Percentiles rank a stretch among this genome's conserved stretches.
These are phyloP conservation scores for Nitzschia putrida DNA, from an alignment of 108 stramenopile species.

Conservation along the genomic window DNA sequence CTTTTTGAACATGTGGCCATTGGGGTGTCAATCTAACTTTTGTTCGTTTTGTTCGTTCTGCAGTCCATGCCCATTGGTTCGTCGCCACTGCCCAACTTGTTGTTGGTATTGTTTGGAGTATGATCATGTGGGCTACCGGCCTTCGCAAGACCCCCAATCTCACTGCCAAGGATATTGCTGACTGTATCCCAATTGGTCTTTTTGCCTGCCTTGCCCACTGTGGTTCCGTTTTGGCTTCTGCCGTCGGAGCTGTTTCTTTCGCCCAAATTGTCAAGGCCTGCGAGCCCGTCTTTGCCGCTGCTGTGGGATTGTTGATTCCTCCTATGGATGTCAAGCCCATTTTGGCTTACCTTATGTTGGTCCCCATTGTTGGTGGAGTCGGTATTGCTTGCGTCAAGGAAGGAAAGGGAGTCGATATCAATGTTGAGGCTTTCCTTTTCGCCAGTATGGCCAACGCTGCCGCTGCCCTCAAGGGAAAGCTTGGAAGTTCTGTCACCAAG, in stretches of 20 bases:
- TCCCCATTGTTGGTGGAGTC: conserved; percentile 94
- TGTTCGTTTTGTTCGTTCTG: not conserved
- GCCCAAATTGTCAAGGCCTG: conserved; percentile 97
- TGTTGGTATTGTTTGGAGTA: conserved; percentile 72
- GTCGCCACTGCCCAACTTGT: conserved; percentile 76
- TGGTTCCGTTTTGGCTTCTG: conserved; percentile 86
- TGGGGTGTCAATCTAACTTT: not conserved
- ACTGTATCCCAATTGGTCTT: conserved; percentile 82
- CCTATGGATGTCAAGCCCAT: conserved; percentile 82
- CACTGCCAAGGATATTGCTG: conserved; percentile 63
- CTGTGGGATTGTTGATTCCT: conserved; percentile 82
- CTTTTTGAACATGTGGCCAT: not conserved
- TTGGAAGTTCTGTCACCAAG: conserved; percentile 89
- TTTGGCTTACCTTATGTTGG: conserved; percentile 84
- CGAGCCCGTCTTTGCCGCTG: conserved; percentile 94
- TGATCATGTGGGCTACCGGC: conserved; percentile 76
- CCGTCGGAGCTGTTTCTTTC: conserved; percentile 94
- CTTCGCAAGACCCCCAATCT: conserved; percentile 81
- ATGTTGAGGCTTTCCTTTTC: conserved; percentile 83
- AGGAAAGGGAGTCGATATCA: conserved; percentile 90
- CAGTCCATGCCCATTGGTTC: conserved; percentile 84
- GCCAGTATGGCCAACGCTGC: conserved; percentile 93
- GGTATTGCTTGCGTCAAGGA: conserved; percentile 88
- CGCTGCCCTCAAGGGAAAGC: conserved; percentile 85
- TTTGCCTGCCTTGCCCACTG: conserved; percentile 75